Conservation (phyloP, 345 rosid genomes). For the Viola odorata region DNA sequence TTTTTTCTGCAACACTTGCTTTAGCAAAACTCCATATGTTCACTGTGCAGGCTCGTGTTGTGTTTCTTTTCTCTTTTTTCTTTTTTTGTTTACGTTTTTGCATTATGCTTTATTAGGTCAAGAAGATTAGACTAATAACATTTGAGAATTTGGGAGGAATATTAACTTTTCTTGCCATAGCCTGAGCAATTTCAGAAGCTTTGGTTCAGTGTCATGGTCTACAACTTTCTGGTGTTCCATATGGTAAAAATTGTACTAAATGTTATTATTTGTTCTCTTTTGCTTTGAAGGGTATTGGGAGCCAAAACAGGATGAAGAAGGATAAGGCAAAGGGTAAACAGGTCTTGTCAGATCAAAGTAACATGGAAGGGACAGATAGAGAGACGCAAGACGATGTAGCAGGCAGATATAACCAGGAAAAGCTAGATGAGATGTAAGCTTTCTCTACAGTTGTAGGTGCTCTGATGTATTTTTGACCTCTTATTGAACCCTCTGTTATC, state of each 20-base stretch:
- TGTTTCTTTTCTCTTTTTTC: no score
- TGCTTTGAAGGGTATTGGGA: not conserved
- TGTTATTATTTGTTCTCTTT: not conserved
- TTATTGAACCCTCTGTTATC: slow-evolving; percentile 12
- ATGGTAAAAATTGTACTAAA: not conserved
- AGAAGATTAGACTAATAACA: not conserved
- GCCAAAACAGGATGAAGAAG: not conserved
- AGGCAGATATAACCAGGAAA: slow-evolving; percentile 37
- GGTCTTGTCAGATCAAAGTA: slow-evolving; percentile 20
- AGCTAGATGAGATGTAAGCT: slow-evolving; percentile 67
- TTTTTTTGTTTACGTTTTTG: no score
- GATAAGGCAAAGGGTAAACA: slow-evolving; percentile 13
- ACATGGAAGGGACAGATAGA: slow-evolving; percentile 12
- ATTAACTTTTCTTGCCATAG: not conserved
- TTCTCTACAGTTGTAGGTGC: slow-evolving; percentile 9
- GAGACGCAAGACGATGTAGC: slow-evolving; percentile 19
- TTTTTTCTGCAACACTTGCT: no score
- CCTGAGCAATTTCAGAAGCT: not conserved
- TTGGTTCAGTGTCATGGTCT: not conserved
- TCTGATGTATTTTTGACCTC: slow-evolving; percentile 8
- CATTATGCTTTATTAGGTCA: no score
- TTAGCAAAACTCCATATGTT: no score
- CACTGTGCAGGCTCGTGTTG: no score
- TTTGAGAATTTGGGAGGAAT: not conserved
- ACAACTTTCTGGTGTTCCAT: no score